phyloP scores from a whole-genome alignment of 2,329 filamentous ascomycete genomes.

The Pseudogymnoascus sp. region DNA sequence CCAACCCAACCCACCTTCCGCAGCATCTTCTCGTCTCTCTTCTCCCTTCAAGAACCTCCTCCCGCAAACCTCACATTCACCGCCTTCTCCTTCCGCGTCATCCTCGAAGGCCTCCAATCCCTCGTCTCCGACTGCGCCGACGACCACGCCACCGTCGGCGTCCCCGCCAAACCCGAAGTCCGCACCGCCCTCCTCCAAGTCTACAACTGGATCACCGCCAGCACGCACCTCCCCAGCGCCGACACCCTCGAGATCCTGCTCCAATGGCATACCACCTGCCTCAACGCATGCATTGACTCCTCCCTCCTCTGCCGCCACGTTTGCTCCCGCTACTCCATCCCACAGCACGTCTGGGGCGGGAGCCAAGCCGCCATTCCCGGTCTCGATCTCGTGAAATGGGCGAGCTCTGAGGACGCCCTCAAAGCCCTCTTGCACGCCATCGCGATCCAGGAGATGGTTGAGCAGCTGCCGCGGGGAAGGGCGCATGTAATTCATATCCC shows the following conservation, averaged over 20 bases:
- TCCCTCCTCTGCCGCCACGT: slow-evolving; percentile 33
- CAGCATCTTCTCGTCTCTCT: slow-evolving; percentile 33
- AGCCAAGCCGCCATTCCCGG: slow-evolving; percentile 22
- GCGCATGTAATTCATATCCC: slow-evolving; percentile 39
- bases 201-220: slow-evolving; percentile 32
- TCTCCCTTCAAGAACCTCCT: slow-evolving; percentile 28
- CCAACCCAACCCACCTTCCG: slow-evolving; percentile 32
- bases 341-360: slow-evolving; percentile 33
- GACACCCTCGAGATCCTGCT: slow-evolving; percentile 35
- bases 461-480: slow-evolving; percentile 36
- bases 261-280: slow-evolving; percentile 38
- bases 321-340: slow-evolving; percentile 32
- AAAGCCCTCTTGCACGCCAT: slow-evolving; percentile 36
- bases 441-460: slow-evolving; percentile 38
- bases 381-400: slow-evolving; percentile 34
- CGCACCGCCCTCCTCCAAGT: slow-evolving; percentile 33
- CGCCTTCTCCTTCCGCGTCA: slow-evolving; percentile 34
- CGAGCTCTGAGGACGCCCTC: slow-evolving; percentile 32
- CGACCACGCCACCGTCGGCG: slow-evolving; percentile 32
- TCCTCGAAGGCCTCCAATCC: slow-evolving; percentile 37
- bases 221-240: slow-evolving; percentile 28
- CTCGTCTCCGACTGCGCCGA: slow-evolving; percentile 34
- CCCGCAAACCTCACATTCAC: slow-evolving; percentile 29
- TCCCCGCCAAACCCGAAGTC: slow-evolving; percentile 33
- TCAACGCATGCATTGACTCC: slow-evolving; percentile 35